phyloP scores from a whole-genome alignment of 345 rosid genomes.

The Populus nigra region DNA sequence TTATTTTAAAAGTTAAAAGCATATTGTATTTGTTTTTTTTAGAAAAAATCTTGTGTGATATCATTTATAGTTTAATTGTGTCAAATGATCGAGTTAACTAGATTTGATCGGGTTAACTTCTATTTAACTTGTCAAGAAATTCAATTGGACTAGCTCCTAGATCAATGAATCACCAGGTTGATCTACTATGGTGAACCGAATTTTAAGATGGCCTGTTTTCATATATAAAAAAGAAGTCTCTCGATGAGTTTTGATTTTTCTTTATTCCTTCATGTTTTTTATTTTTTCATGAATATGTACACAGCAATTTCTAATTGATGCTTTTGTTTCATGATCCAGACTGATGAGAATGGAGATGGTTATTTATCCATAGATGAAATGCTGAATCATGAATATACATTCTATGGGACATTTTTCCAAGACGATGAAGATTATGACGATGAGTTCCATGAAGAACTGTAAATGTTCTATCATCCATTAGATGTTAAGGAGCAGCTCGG shows the following conservation, averaged over 20 bases:
- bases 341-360: constrained; percentile 63
- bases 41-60: rapidly evolving
- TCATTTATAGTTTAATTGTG: no score
- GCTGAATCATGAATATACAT: constrained; percentile 51
- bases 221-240: no score
- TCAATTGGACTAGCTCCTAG: rapidly evolving
- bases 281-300: neutral
- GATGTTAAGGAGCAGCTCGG: neutral
- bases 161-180: no score
- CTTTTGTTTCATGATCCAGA: constrained; percentile 28
- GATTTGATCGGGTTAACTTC: no score
- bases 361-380: constrained; percentile 53
- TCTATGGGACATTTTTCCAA: constrained; percentile 46
- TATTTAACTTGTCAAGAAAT: no score
- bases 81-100: rapidly evolving
- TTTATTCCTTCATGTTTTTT: neutral
- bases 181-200: no score
- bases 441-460: constrained; percentile 56
- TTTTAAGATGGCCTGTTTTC: no score
- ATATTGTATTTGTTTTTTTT: no score
- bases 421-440: constrained; percentile 35
- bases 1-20: no score
- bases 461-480: neutral
- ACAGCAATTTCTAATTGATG: no score
- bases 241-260: no score